These are phyloP conservation scores for Astrothelium macrocarpum DNA, from an alignment of 495 filamentous ascomycete genomes.

Conservation along the genomic window DNA sequence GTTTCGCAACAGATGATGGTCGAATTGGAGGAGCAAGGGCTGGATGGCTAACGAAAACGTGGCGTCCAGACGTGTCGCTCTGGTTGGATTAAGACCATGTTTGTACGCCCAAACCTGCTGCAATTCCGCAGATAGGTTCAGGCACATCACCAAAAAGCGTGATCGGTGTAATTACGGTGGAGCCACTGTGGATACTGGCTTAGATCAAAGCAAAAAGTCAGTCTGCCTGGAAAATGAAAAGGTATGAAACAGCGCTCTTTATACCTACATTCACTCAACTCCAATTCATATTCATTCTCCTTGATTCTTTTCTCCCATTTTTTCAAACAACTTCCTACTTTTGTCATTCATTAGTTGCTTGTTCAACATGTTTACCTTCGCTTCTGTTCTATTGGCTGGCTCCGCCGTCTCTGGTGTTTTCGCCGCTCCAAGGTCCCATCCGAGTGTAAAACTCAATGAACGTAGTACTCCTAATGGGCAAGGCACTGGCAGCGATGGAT, in stretches of 20 bases:
- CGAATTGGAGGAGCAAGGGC: not conserved
- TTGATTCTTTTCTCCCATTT: not conserved
- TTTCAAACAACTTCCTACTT: not conserved
- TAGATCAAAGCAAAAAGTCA: too few relatives aligned
- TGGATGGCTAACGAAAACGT: not conserved
- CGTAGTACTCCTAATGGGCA: not conserved
- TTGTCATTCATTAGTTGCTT: not conserved
- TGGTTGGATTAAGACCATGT: not conserved
- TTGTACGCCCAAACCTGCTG: not conserved
- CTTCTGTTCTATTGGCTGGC: not conserved
- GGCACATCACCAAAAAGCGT: not conserved
- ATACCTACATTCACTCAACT: not conserved
- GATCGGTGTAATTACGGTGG: not conserved
- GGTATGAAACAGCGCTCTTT: not conserved
- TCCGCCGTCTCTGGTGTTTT: not conserved
- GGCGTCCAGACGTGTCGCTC: not conserved
- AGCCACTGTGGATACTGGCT: too few relatives aligned
- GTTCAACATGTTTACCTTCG: not conserved
- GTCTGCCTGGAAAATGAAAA: too few relatives aligned
- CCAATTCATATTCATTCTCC: not conserved
- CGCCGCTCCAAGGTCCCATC: not conserved
- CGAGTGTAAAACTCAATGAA: not conserved
- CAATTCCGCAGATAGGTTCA: not conserved
- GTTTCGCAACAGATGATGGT: not conserved
- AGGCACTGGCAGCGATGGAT: constrained; percentile 16